Evolutionary conservation across 345 rosid species (phyloP), one percentile per base, ranked within the genome.

Genomic region (Lepidium aucheri): DNA sequence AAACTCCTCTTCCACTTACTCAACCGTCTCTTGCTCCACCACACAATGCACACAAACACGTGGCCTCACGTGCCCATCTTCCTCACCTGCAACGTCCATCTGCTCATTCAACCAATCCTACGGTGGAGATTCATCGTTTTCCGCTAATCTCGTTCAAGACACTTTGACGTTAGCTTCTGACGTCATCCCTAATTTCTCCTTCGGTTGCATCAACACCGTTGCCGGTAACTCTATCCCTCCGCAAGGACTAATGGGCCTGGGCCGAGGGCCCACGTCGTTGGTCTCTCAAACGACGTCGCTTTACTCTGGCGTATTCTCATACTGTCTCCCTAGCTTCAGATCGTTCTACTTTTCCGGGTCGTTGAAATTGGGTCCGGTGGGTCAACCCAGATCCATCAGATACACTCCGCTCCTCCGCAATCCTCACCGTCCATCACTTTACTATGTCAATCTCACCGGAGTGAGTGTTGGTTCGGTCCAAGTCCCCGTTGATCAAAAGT

Each of bases 321-420:
- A 87, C 18, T 91, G 98, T 53, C 76, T 91, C 15, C 98, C 98
- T 60, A 92, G 95, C 57, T 87, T 92, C 77, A 81, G 67, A 74
- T 87, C 90, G 0, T 85, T 79, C 64, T 92, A 78, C 79, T 91
- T 91, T 60, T 89, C 98, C 3, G 98, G 92, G 22, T 89, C 95
- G 1, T 81, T 92, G 64, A 85, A 84, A 78, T 76, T 89, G 28
- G 96, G 96, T 1, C 90, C 77, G 0, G 13, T 9, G 26, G 89
- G 95, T 63, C 98, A 92, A 53, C 96, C 96, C 68, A 80, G 65
- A 36, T 38, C 61, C 53, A 79, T 92, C 34, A 77, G 73, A 52
- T 83, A 85, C 73, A 87, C 92, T 4, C 88, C 95, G 0, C 89
- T 92, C 53, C 70, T 92, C 10, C 58, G 32, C 16, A 92, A 70